Evolutionary conservation across 495 filamentous ascomycete species (phyloP), one percentile per base, ranked within the genome.

Genomic region (Talaromyces thailandensis): DNA sequence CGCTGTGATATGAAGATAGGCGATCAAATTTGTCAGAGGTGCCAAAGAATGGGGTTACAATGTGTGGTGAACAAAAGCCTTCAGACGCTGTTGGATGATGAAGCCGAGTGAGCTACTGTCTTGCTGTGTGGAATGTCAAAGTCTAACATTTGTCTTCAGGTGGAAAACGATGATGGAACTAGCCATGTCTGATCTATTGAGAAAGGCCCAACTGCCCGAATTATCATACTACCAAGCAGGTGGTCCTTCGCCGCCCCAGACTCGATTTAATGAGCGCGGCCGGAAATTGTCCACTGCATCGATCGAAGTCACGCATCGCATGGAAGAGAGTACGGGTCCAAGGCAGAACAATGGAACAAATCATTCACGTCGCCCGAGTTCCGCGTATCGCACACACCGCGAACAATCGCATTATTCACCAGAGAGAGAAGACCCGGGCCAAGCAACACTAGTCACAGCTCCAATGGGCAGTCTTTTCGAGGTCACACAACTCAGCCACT

Each of bases 381-480:
- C 58, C 67, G 57, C 58, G 63, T 37, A 57, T 21, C 50, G 53
- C 8, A 26, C 24, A 28, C 61, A 62, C 29, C 21, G 70, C 40
- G 73, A 69, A 58, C 71, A 70, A 53, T 64, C 73, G 40, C 76
- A 77, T 35, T 78, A 73, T 62, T 71, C 74, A 5, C 72, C 77
- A 6, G 77, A 80, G 35, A 68, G 68, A 45, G 77, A 79, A 60
- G 77, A 80, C 35, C 76, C 73, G 24, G 71, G 70, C 12, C 70
- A 70, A 23, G 70, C 72, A 3, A 77, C 77, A 1, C 59, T 84
- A 50, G 76, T 85, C 21, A 77, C 81, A 16, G 82, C 80, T 23
- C 83, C 83, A 1, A 85, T 86, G 81, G 77, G 81, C 11, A 84
- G 79, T 64, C 65, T 86, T 35, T 86, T 83, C 63, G 83, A 85